Evolutionary conservation across 768 basidiomycete genomes (phyloP).

Genomic region (Phaeotremella fagi): DNA sequence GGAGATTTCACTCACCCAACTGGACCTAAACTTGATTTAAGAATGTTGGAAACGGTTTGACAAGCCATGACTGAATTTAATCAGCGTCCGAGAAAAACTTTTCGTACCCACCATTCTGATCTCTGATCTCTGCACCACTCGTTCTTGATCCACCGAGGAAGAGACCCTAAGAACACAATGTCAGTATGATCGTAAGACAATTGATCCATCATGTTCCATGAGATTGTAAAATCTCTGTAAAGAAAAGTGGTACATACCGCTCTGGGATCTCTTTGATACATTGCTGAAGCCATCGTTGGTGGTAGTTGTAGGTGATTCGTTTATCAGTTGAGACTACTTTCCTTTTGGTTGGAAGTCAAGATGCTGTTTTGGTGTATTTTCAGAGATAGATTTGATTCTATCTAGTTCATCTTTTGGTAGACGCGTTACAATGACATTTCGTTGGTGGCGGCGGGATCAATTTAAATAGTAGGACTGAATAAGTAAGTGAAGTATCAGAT

Average conservation of each 20-base stretch:
- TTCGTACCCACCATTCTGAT: conserved; percentile 76
- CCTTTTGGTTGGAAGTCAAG: too few relatives aligned
- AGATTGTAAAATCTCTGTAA: background rate
- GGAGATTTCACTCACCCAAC: conserved; percentile 64
- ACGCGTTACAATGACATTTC: background rate
- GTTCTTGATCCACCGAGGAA: conserved; percentile 92
- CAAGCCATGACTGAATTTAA: conserved; percentile 74
- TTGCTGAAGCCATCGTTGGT: conserved; percentile 40
- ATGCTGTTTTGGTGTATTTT: too few relatives aligned
- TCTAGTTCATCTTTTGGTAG: too few relatives aligned
- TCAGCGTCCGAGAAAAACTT: conserved; percentile 9
- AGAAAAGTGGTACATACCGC: conserved; percentile 41
- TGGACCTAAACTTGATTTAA: conserved; percentile 93
- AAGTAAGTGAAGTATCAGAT: background rate
- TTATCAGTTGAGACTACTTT: background rate
- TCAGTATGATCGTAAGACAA: too few relatives aligned
- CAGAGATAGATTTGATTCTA: background rate
- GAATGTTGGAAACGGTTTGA: conserved; percentile 91
- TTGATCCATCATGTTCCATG: background rate
- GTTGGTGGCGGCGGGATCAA: background rate
- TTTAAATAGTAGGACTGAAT: background rate
- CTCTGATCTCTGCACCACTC: conserved; percentile 90
- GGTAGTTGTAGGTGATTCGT: background rate
- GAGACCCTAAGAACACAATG: conserved; percentile 59
- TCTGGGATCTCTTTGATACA: conserved; percentile 50